phyloP scores from a whole-genome alignment of 1,284 basidiomycete genomes.

The Rhizoctonia solani region DNA sequence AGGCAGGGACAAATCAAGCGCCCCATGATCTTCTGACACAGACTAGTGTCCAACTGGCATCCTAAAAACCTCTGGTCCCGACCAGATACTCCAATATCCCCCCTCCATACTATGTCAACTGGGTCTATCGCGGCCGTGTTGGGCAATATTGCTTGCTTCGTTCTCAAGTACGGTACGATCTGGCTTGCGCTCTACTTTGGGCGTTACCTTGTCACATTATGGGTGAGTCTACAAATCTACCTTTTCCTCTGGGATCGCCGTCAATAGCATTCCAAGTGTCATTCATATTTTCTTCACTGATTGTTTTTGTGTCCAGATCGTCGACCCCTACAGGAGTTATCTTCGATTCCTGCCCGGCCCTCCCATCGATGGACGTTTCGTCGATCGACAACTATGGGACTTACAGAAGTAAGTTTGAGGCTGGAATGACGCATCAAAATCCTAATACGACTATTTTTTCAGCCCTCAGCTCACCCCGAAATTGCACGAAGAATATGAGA shows the following conservation, averaged over 20 bases:
- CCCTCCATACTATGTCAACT: neutral
- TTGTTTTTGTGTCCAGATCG: slow-evolving; percentile 1
- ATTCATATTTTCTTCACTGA: slow-evolving; percentile 25
- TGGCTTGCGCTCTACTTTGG: slow-evolving; percentile 22
- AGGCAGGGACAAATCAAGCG: neutral
- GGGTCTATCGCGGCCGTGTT: slow-evolving; percentile 7
- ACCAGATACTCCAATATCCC: neutral
- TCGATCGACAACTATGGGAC: slow-evolving; percentile 13
- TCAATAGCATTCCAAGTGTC: slow-evolving; percentile 11
- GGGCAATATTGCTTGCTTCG: slow-evolving; percentile 18
- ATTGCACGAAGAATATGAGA: slow-evolving; percentile 34
- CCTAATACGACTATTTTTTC: slow-evolving; percentile 14
- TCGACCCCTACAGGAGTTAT: slow-evolving; percentile 21
- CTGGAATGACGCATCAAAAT: neutral
- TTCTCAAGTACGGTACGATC: slow-evolving; percentile 29
- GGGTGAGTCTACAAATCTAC: slow-evolving; percentile 8
- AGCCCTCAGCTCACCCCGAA: slow-evolving; percentile 21
- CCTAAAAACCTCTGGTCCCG: slow-evolving; percentile 20
- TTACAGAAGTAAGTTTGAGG: slow-evolving; percentile 32
- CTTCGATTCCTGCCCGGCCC: slow-evolving; percentile 35
- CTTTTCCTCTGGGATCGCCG: slow-evolving; percentile 15
- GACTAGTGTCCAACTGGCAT: slow-evolving; percentile 14
- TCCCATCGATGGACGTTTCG: slow-evolving; percentile 29
- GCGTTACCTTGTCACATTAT: slow-evolving; percentile 26
- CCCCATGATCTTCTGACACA: slow-evolving; percentile 19